A percentile compares a stretch with the other conserved stretches of the same genome.
Conservation (phyloP, 441 rosid genomes). For the Biscutella laevigata region DNA sequence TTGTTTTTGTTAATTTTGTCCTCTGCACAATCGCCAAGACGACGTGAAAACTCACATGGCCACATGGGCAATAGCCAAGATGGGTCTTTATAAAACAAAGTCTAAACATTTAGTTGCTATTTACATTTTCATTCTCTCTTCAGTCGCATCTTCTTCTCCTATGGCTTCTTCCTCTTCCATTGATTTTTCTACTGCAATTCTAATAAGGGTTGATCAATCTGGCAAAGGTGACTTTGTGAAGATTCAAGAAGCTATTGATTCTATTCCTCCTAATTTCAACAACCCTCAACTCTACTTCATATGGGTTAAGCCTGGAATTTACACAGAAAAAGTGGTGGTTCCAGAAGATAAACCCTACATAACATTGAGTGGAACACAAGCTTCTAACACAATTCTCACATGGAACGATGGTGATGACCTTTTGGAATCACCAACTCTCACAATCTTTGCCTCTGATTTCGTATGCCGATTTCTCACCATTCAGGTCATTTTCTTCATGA, state of each 20-base stretch:
- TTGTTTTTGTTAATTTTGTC: neutral
- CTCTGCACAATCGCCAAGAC: constrained; percentile 27
- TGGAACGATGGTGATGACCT: constrained; percentile 43
- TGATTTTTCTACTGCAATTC: constrained; percentile 37
- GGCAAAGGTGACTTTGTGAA: constrained; percentile 57
- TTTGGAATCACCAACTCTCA: constrained; percentile 43
- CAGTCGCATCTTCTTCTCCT: constrained; percentile 6
- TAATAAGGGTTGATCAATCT: constrained; percentile 50
- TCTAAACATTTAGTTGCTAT: constrained; percentile 3
- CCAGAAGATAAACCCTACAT: constrained; percentile 62
- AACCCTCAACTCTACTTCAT: constrained; percentile 36
- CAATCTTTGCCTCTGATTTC: constrained; percentile 56
- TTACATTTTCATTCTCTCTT: constrained; percentile 15
- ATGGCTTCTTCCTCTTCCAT: constrained; percentile 23
- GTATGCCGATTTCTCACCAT: constrained; percentile 53
- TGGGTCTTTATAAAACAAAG: constrained; percentile 20
- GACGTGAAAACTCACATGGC: too few species aligned
- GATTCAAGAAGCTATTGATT: constrained; percentile 63
- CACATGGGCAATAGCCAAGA: constrained; percentile 28
- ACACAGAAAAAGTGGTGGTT: constrained; percentile 62
- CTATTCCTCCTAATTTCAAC: constrained; percentile 38
- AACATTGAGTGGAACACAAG: constrained; percentile 52
- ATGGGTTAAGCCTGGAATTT: constrained; percentile 59
- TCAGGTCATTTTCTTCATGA: constrained; percentile 49
- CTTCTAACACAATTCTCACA: constrained; percentile 38